Evolutionary conservation across 31 red algal species (phyloP), one percentile per base, ranked within the genome.

Genomic region (Odonthalia washingtoniensis): DNA sequence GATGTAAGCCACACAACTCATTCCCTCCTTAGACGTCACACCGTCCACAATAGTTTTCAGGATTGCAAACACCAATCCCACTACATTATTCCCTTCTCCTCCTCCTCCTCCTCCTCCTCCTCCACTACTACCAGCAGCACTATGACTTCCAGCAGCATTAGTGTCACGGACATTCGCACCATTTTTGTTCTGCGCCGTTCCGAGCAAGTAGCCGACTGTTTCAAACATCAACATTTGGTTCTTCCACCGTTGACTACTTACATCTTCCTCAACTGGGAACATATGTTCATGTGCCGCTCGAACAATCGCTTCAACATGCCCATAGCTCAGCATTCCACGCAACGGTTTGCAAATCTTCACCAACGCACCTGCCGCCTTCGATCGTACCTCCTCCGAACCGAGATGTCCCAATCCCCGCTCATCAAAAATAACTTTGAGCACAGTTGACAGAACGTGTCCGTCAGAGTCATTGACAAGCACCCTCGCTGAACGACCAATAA

Each of bases 221-320:
- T 95, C 93, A 40, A 90, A 89, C 46, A 95, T 83, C 35, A 87
- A 45, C 82, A 90, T 87, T 80, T 95, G 87, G 36, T 94, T 78
- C 24, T 89, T 90, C 46, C 39, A 73, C 24, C 68, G 66, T 21
- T 65, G 49, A 46, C 38, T 70, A 21, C 21, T 24, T 32, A 80
- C 63, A 79, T 93, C 80, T 1, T 41, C 6, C 26, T 65, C 72
- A 35, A 94, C 26, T 27, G 93, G 93, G 41, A 95, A 90, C 46
- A 90, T 43, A 44, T 87, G 73, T 38, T 30, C 82, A 72, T 83
- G 53, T 1, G 83, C 52, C 0, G 93, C 87, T 30, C 72, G 82
- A 34, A 95, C 38, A 9, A 95, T 85, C 32, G 60, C 87, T 52
- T 86, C 87, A 66, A 90, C 77, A 14, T 90, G 82, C 28, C 49